phyloP scores from a whole-genome alignment of 139 green algal genomes.

The Chlorella sp. region DNA sequence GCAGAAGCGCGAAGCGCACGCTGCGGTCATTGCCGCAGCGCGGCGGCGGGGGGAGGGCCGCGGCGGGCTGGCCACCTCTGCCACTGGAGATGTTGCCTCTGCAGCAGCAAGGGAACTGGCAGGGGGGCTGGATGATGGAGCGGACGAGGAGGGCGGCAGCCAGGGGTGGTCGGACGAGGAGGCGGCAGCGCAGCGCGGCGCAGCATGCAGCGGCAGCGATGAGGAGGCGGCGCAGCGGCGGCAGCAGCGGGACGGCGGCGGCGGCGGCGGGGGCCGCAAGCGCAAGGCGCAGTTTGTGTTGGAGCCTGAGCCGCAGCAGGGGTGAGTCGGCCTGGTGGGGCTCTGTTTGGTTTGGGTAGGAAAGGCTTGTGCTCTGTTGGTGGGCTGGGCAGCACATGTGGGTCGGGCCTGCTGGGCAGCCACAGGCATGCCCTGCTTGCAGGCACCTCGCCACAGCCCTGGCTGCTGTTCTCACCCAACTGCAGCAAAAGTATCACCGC shows the following conservation, averaged over 20 bases:
- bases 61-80: not conserved
- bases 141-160: conserved; percentile 8
- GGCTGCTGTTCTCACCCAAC: too few relatives aligned
- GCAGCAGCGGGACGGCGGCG: conserved; percentile 1
- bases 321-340: not conserved
- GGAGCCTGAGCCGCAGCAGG: conserved; percentile 24
- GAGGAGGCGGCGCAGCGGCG: conserved; percentile 30
- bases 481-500: too few relatives aligned
- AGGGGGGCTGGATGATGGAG: conserved; percentile 26
- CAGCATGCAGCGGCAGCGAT: not conserved
- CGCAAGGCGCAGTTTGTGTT: conserved; percentile 28
- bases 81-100: not conserved
- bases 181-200: not conserved
- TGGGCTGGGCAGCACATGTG: too few relatives aligned
- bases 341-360: not conserved
- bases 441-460: too few relatives aligned
- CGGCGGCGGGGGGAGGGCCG: not conserved
- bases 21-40: not conserved
- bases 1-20: conserved; percentile 65
- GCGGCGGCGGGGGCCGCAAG: not conserved
- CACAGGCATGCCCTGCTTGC: too few relatives aligned
- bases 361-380: too few relatives aligned
- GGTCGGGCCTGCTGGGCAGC: too few relatives aligned
- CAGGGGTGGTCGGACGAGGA: not conserved
- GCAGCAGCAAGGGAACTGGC: not conserved